Evolutionary conservation across 2,329 filamentous ascomycete genomes (phyloP).

Genomic region (Fusarium nanum): DNA sequence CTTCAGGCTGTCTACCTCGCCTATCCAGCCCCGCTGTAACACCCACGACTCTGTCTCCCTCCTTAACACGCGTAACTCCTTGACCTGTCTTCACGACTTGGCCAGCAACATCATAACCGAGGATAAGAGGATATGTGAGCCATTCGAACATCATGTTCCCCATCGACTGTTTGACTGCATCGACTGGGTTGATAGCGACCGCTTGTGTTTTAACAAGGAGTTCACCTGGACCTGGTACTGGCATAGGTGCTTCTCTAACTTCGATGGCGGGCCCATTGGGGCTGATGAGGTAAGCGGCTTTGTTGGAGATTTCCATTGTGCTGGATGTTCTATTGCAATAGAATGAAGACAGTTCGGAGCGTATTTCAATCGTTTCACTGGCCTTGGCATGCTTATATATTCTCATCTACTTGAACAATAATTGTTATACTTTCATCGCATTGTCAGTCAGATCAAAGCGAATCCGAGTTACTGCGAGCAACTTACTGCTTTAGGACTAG

Average conservation of each 20-base stretch:
- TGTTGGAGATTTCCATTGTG: neutral
- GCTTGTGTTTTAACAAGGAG: neutral
- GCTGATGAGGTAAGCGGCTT: conserved; percentile 1
- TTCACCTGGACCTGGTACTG: neutral
- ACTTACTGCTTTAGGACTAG: neutral
- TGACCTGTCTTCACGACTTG: neutral
- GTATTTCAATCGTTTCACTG: no score
- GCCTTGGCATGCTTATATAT: neutral
- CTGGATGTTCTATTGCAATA: neutral
- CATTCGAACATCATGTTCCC: conserved; percentile 27
- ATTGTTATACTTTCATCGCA: no score
- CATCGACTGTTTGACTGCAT: conserved; percentile 17
- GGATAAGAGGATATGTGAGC: conserved; percentile 11
- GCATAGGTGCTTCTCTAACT: neutral
- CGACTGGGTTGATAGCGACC: neutral
- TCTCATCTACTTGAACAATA: no score
- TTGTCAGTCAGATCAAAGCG: neutral
- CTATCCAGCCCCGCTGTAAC: conserved; percentile 7
- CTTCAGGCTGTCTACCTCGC: neutral
- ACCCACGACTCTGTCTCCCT: neutral
- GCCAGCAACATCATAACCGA: conserved; percentile 6
- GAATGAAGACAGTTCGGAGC: neutral
- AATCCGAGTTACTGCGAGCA: neutral
- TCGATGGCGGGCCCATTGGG: neutral
- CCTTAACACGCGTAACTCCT: neutral